Base-by-base conservation (phyloP, 2,329 filamentous ascomycete species). In the Macroventuria anomochaeta region DNA sequence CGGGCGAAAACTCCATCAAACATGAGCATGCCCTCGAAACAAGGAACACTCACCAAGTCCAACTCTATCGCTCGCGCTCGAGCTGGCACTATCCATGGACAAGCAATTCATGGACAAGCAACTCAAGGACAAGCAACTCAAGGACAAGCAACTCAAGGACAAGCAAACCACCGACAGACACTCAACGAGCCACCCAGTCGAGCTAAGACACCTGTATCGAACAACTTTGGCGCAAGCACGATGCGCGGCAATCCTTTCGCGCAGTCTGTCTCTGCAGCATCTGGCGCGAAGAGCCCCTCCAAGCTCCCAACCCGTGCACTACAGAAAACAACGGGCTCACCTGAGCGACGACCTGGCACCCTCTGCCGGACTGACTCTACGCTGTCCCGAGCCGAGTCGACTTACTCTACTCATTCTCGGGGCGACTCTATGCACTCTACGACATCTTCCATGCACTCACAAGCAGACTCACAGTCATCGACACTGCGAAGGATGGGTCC, bases 1-100 rank as follows among this genome's bases (percentile, higher is more conserved):
- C 80, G 86, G 60, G 85, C 89, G 17, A 96, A 93, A 77, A 95
- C 91, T 7, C 91, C 90, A 1, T 87, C 85, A 3, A 84, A 67
- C 29, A 59, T 63, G 3, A 63, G 61, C 17, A 70, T 66, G 66
- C 68, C 72, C 7, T 42, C 61, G 2, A 72, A 71, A 25, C 69
- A 70, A 49, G 59, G 42, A 21, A 61, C 59, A 2, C 39, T 64
- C 1, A 64, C 72, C 12, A 76, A 71, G 43, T 67, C 71, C 13
- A 55, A 41, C 13, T 55, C 46, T 55, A 36, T 60, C 5, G 59
- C 64, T 13, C 47, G 59, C n/a, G 71, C 64, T 47, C 69, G 74
- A 40, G 58, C 67, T 38, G 73, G 72, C n/a, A 79, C 76, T 5
- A 53, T 77, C 41, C 73, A 77, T 26, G 76, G 76, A 17, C 65